Evolutionary conservation across 306 rosid genomes (phyloP).

Genomic region (Cucumis cinereus): DNA sequence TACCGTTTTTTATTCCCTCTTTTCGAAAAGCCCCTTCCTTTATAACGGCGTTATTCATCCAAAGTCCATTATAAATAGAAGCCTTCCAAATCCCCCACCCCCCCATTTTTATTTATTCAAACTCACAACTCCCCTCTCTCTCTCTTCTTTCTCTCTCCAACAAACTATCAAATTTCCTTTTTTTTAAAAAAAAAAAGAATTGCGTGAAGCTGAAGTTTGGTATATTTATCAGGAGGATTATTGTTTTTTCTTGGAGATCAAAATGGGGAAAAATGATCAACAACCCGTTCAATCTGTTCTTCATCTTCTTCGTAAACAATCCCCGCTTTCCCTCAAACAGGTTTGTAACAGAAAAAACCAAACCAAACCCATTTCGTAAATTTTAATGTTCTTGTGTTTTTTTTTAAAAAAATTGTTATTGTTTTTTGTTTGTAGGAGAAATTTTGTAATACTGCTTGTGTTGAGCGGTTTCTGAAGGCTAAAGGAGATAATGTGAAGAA

Average conservation of each 20-base stretch:
- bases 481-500: constrained; percentile 87
- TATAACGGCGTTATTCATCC: constrained; percentile 65
- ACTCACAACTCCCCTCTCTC: constrained; percentile 9
- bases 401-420: not conserved
- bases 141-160: constrained; percentile 15
- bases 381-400: not conserved
- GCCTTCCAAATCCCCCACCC: not conserved
- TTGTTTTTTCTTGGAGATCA: constrained; percentile 24
- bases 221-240: constrained; percentile 19
- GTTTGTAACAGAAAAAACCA: constrained; percentile 13
- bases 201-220: constrained; percentile 83
- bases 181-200: constrained; percentile 15
- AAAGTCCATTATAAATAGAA: constrained; percentile 48
- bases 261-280: constrained; percentile 71
- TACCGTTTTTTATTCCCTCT: constrained; percentile 20
- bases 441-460: constrained; percentile 74
- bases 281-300: constrained; percentile 63
- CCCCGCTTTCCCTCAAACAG: constrained; percentile 72
- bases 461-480: constrained; percentile 64
- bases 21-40: constrained; percentile 4
- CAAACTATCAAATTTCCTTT: not conserved
- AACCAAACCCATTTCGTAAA: not conserved
- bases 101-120: constrained; percentile 17
- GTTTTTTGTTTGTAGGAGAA: constrained; percentile 42
- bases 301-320: constrained; percentile 62